Base-by-base conservation (phyloP, 2,329 filamentous ascomycete genomes). In the Hymenoscyphus linearis region DNA sequence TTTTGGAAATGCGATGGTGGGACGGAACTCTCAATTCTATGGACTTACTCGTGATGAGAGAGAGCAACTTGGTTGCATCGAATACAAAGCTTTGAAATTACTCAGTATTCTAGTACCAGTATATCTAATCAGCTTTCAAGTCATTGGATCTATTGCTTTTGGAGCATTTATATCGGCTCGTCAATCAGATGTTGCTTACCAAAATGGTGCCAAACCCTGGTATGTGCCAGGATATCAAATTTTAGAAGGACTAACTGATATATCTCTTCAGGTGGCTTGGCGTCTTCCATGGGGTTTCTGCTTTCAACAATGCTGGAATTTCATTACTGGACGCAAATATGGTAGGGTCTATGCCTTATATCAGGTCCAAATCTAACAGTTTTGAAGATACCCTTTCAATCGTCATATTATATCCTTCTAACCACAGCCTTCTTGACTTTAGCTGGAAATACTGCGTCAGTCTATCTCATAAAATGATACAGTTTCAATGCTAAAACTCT, bases 281-380 rank as follows among this genome's bases (percentile, higher is more conserved):
- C 47, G 80, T 85, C 50, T 90, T 89, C 74, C 85, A 87, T 63
- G 84, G 83, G 1, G 80, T 85, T 3, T 87, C 84, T 25, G 86
- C 86, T 0, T 90, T 89, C 73, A 88, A 88, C 73, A 89, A 89
- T 66, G 85, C 81, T n/a, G 86, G 86, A 44, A 87, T 90, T 85
- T 83, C 82, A 25, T 76, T 89, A 37, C 74, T 89, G 12, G 85
- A 89, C 70, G 79, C 82, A 47, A 88, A 87, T 68, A 86, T 90
- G 74, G 76, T 76, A 64, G 76, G 63, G 59, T 4, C 14, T 34
- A 25, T 40, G 6, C 10, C 10, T 18, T 26, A 7, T n/a, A 34
- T n/a, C 10, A 2, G 10, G 36, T 26, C 10, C 22, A 14, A 57
- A 14, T 5, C 34, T 61, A 52, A 12, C 63, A 13, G 59, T 31